These are phyloP conservation scores for Discostella pseudostelligera DNA, from an alignment of 108 stramenopile genomes.

Conservation along the genomic window DNA sequence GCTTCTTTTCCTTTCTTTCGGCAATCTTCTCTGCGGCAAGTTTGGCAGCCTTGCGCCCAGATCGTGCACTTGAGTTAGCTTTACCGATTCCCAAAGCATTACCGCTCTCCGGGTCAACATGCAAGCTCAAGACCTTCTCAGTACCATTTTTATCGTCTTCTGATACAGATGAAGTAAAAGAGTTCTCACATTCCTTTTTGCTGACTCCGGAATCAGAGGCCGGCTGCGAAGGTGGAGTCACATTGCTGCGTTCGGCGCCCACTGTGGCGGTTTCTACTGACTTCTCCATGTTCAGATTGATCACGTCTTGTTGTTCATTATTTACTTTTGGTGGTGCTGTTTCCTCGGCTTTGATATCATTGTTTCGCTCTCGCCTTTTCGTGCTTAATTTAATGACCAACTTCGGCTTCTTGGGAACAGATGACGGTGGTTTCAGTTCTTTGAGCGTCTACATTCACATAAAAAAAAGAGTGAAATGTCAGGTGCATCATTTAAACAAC, in stretches of 20 bases:
- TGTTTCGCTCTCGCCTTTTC: conserved; percentile 12
- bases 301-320: conserved; percentile 18
- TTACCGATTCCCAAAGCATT: conserved; percentile 10
- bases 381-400: conserved; percentile 48
- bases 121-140: neutral
- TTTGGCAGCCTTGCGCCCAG: conserved; percentile 68
- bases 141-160: neutral
- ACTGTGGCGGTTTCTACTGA: conserved; percentile 8
- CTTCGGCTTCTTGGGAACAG: conserved; percentile 33
- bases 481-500: neutral
- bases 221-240: neutral
- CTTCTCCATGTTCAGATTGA: conserved; percentile 12
- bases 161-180: neutral
- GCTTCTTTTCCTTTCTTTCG: conserved; percentile 26
- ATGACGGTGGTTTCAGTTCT: neutral
- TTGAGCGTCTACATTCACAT: neutral
- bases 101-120: conserved; percentile 3
- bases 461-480: neutral
- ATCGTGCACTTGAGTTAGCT: conserved; percentile 32
- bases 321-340: conserved; percentile 3
- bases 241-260: too few relatives aligned
- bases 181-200: conserved; percentile 10
- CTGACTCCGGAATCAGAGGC: conserved; percentile 16
- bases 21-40: conserved; percentile 66
- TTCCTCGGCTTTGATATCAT: conserved; percentile 1